Conservation (phyloP, 805 yeast species). For the Teunomyces stri region DNA sequence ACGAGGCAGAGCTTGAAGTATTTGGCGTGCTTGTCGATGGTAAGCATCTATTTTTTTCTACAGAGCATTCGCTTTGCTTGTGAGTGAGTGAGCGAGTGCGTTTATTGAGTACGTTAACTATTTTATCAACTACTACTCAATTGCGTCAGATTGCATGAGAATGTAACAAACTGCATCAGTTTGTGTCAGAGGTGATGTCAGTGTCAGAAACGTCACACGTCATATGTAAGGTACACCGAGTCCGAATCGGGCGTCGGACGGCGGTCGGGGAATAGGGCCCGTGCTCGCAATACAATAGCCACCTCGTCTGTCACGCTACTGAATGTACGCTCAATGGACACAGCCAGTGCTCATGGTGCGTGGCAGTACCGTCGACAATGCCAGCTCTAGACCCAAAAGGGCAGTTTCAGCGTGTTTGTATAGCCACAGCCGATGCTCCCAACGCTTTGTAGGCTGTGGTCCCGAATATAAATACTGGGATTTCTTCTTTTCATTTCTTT, state of each 20-base stretch:
- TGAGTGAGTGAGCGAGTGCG: too few species aligned
- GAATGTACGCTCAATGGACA: not conserved
- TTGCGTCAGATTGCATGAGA: too few species aligned
- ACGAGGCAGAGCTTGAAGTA: constrained; percentile 52
- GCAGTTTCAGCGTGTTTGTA: not conserved
- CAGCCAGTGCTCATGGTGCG: not conserved
- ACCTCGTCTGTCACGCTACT: not conserved
- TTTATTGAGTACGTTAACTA: too few species aligned
- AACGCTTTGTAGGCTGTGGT: not conserved
- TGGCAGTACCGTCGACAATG: not conserved
- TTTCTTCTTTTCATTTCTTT: too few species aligned
- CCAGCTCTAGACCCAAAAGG: not conserved
- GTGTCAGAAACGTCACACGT: not conserved
- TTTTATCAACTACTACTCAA: too few species aligned
- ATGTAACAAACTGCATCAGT: too few species aligned
- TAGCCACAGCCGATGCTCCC: not conserved
- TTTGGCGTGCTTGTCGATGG: constrained; percentile 31
- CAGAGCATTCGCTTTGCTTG: too few species aligned
- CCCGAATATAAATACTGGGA: not conserved
- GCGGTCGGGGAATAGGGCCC: not conserved
- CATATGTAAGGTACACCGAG: not conserved
- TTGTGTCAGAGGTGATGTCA: too few species aligned
- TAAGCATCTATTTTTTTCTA: not conserved
- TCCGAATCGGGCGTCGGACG: too few species aligned
- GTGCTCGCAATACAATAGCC: not conserved